These are phyloP conservation scores for Blepharisma stoltei DNA, from an alignment of 73 alveolate genomes.

Conservation along the genomic window DNA sequence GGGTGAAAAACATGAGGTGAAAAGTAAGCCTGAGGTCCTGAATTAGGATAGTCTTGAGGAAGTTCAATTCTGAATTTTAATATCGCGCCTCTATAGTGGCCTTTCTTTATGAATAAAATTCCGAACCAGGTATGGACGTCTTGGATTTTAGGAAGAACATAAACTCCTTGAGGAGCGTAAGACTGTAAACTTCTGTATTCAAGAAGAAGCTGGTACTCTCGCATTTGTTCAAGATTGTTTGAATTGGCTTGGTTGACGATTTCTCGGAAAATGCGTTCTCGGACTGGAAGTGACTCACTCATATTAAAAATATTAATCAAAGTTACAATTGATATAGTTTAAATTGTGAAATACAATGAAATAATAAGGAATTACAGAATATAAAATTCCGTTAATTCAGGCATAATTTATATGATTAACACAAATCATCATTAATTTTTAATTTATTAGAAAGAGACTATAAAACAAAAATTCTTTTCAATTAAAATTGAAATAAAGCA, in stretches of 20 bases:
- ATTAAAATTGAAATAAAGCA: no score
- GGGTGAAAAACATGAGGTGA: conserved; percentile 25
- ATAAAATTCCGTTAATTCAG: no score
- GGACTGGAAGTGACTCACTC: no score
- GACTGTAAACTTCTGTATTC: not conserved
- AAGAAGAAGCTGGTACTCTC: conserved; percentile 9
- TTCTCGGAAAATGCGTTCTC: no score
- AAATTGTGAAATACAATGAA: no score
- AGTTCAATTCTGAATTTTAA: conserved; percentile 4
- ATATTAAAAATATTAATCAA: no score
- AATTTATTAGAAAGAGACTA: no score
- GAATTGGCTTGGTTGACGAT: not conserved
- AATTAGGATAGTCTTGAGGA: conserved; percentile 20
- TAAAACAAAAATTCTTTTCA: no score
- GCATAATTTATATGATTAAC: no score
- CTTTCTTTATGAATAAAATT: not conserved
- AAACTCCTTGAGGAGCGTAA: conserved; percentile 20
- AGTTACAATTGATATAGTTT: no score
- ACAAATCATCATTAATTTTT: no score
- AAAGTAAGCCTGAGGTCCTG: conserved; percentile 1
- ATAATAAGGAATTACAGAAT: no score
- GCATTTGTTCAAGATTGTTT: not conserved
- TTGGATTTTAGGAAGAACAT: conserved; percentile 13
- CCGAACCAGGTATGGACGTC: conserved; percentile 12
- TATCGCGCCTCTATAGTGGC: conserved; percentile 19